Percentiles rank a stretch among this genome's conserved stretches.
Conservation (phyloP, 805 yeast genomes). For the Wickerhamomyces bovis region DNA sequence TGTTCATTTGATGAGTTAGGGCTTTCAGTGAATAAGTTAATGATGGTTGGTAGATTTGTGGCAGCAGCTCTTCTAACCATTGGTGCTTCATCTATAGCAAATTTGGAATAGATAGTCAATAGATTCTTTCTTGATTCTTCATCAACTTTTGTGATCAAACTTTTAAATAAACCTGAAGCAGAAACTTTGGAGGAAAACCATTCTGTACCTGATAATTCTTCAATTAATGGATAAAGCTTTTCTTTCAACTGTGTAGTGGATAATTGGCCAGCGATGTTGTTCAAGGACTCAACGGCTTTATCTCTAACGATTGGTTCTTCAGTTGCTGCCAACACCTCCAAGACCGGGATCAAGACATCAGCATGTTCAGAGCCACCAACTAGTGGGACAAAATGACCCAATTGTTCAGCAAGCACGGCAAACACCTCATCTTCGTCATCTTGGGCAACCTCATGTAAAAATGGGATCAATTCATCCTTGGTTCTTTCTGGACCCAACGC, state of each 20-base stretch:
- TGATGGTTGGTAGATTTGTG: conserved; percentile 66
- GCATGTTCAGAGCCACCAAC: conserved; percentile 79
- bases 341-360: conserved; percentile 46
- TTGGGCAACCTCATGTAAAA: conserved; percentile 75
- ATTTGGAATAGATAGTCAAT: conserved; percentile 58
- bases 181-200: conserved; percentile 95
- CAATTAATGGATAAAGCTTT: conserved; percentile 70
- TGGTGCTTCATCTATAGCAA: conserved; percentile 89
- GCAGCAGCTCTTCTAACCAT: conserved; percentile 98
- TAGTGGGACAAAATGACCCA: conserved; percentile 81
- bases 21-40: conserved; percentile 50
- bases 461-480: conserved; percentile 82
- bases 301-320: conserved; percentile 97
- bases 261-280: conserved; percentile 59
- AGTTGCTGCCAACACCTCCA: conserved; percentile 81
- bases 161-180: conserved; percentile 79
- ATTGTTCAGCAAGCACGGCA: conserved; percentile 85
- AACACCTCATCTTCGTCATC: conserved; percentile 99
- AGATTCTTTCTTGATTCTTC: conserved; percentile 52
- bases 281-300: conserved; percentile 83
- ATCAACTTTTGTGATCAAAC: conserved; percentile 56
- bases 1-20: conserved; percentile 43
- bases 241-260: conserved; percentile 56
- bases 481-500: conserved; percentile 95
- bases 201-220: conserved; percentile 74